phyloP scores from a whole-genome alignment of 768 basidiomycete genomes.

The Auricularia sp. region DNA sequence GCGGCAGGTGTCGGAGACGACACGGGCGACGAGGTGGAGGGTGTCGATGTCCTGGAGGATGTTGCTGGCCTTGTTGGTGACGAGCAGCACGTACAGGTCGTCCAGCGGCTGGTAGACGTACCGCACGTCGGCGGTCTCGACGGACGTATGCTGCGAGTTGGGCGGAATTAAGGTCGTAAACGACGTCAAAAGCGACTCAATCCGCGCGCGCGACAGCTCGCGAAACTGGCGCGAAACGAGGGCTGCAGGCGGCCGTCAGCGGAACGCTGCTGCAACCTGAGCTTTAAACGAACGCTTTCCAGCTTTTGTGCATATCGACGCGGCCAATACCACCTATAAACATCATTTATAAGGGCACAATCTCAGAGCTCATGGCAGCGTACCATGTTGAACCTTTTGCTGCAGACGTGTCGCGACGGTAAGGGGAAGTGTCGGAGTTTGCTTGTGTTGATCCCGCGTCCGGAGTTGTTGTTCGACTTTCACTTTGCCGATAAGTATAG shows the following conservation, averaged over 20 bases:
- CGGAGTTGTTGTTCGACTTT: no score
- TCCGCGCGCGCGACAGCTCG: constrained; percentile 82
- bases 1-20: constrained; percentile 86
- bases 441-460: no score
- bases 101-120: constrained; percentile 96
- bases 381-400: no score
- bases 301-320: constrained; percentile 90
- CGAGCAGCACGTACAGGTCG: constrained; percentile 92
- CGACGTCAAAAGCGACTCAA: constrained; percentile 91
- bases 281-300: constrained; percentile 69
- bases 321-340: constrained; percentile 77
- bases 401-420: no score
- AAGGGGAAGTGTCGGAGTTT: background rate
- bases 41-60: constrained; percentile 98
- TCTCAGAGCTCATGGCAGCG: no score
- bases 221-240: constrained; percentile 95
- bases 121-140: constrained; percentile 89
- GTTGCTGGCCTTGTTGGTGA: constrained; percentile 98
- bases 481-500: no score
- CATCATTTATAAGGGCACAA: background rate
- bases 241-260: constrained; percentile 37
- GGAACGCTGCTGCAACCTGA: background rate
- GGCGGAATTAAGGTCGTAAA: constrained; percentile 96
- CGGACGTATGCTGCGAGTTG: constrained; percentile 92
- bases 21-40: constrained; percentile 84